Conservation (phyloP, 2,329 filamentous ascomycete species). For the Cladosporium phlei region DNA sequence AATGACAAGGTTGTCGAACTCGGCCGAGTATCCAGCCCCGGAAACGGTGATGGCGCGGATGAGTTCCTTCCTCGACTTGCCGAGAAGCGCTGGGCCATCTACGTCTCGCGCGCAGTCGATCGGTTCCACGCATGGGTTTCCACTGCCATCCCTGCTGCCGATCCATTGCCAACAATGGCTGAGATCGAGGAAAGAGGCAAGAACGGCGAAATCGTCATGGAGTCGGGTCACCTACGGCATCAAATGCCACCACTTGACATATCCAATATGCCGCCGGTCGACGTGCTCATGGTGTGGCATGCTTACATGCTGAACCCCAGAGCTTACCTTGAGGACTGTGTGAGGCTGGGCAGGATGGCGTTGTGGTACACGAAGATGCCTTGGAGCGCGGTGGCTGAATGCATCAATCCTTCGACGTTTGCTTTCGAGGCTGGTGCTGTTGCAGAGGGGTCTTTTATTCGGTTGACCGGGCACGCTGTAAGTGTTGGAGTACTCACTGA, state of each 20-base stretch:
- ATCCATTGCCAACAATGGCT: constrained; percentile 32
- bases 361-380: constrained; percentile 62
- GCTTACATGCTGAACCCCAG: constrained; percentile 73
- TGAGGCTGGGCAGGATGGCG: constrained; percentile 53
- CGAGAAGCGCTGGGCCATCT: constrained; percentile 71
- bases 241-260: not conserved
- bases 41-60: constrained; percentile 25
- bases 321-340: constrained; percentile 67
- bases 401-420: constrained; percentile 56
- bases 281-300: constrained; percentile 77
- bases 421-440: constrained; percentile 47
- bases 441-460: constrained; percentile 46
- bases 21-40: constrained; percentile 17
- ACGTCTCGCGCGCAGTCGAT: constrained; percentile 62
- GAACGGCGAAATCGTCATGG: not conserved
- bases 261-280: constrained; percentile 37
- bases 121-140: constrained; percentile 66
- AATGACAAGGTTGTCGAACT: constrained; percentile 32
- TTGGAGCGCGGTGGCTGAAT: constrained; percentile 55
- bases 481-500: not conserved
- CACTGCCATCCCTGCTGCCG: constrained; percentile 31
- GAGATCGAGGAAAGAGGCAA: not conserved
- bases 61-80: constrained; percentile 49
- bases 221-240: not conserved
- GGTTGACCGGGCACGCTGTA: constrained; percentile 37